Evolutionary conservation across 2,329 filamentous ascomycete genomes (phyloP), one percentile per base, ranked within the genome.

Genomic region (Aspergillus pseudoviridinutans): DNA sequence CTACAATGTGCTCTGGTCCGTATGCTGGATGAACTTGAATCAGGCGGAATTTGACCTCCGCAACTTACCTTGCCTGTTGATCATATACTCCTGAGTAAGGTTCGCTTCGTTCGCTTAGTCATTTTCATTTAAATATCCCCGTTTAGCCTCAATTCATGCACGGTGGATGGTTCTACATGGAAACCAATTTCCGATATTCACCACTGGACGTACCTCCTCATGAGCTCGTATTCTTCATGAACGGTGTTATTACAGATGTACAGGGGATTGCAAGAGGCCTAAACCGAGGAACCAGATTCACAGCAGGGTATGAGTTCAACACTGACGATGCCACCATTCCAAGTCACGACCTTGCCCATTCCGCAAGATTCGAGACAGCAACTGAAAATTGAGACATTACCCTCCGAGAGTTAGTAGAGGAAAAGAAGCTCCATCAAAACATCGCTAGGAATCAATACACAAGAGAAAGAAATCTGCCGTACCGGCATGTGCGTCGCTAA

Each of bases 241-340:
- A 46, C 20, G 29, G 10, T 52, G 29, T 29, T 49, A 53, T 53
- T 56, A 56, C 54, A 56, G 47, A 52, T 56, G 38, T 56, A 56
- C 54, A 56, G 44, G 10, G 24, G 2, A 8, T 24, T 47, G 22
- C 10, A 27, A 27, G 6, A 27, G 7, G 10, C 22, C 6, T 5
- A 25, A 24, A 27, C 10, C 22, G 6, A 47, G 24, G 25, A 27
- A 27, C 12, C 1, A 47, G 2, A 24, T 35, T 35, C 32, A 47
- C 22, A 24, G 42, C 22, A 25, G 24, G 44, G 44, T 47, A 47
- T 24, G 44, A 17, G 24, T 27, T 24, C 22, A 27, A 25, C 22
- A 47, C 12, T 27, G 44, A 47, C 44, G 14, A 27, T n/a, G 44
- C 44, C 44, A 47, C 44, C 44, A 12, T 25, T 6, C 44, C 44